phyloP scores from a whole-genome alignment of 2,329 filamentous ascomycete genomes.

The Stagonosporopsis rhizophila region DNA sequence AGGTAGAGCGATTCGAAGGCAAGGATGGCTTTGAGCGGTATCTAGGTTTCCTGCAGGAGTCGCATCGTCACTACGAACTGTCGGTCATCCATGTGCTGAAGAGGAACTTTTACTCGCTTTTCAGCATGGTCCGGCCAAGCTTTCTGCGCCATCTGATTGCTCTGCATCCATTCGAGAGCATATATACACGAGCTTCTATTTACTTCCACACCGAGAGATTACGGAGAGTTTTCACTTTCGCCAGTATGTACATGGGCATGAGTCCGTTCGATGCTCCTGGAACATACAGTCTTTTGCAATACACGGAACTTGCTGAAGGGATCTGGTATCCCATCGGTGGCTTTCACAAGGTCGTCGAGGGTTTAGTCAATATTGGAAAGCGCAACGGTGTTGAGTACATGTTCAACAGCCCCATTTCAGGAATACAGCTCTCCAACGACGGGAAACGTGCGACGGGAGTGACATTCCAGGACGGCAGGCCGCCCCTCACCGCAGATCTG shows the following conservation, averaged over 20 bases:
- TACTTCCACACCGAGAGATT: constrained; percentile 76
- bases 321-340: constrained; percentile 78
- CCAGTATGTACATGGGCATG: constrained; percentile 86
- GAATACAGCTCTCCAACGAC: constrained; percentile 62
- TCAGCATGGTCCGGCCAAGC: constrained; percentile 63
- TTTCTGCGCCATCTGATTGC: constrained; percentile 66
- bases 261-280: constrained; percentile 77
- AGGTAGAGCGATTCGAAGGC: constrained; percentile 77
- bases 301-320: constrained; percentile 76
- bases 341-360: constrained; percentile 69
- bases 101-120: constrained; percentile 69
- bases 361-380: constrained; percentile 68
- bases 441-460: constrained; percentile 66
- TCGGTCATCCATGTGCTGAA: constrained; percentile 70
- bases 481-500: constrained; percentile 65
- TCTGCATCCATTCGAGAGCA: constrained; percentile 74
- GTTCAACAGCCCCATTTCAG: constrained; percentile 64
- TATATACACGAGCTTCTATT: constrained; percentile 68
- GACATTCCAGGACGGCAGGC: constrained; percentile 63
- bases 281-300: constrained; percentile 76
- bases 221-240: constrained; percentile 76
- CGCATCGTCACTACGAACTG: constrained; percentile 73
- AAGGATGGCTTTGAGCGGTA: constrained; percentile 75
- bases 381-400: constrained; percentile 68
- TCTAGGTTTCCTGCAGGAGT: constrained; percentile 69